Conservation (phyloP, 2,329 filamentous ascomycete genomes). For the Colletotrichum chlorophyti region DNA sequence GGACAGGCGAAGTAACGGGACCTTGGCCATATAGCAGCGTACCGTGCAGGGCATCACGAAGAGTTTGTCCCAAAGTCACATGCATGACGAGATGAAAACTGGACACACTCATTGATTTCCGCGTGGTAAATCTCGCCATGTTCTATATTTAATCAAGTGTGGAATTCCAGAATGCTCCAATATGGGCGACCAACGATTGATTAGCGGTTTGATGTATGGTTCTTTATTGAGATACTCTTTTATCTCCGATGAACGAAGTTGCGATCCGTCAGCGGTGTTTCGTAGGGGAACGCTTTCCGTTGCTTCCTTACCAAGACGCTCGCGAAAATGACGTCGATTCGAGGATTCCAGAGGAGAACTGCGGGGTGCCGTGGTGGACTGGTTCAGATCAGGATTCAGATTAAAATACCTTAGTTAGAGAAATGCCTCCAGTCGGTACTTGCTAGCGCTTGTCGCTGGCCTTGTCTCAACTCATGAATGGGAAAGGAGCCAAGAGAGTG, state of each 20-base stretch:
- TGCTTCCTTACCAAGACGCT: neutral
- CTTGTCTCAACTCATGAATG: constrained; percentile 13
- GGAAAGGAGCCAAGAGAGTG: constrained; percentile 9
- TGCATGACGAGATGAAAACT: constrained; percentile 21
- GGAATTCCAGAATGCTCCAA: no score
- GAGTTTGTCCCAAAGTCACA: constrained; percentile 15
- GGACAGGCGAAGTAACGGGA: neutral
- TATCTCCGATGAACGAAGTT: neutral
- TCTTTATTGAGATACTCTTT: constrained; percentile 9
- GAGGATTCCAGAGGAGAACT: constrained; percentile 14
- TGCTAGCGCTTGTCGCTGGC: neutral
- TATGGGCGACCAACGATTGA: neutral
- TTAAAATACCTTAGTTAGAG: neutral
- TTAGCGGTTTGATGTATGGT: constrained; percentile 8
- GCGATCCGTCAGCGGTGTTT: neutral
- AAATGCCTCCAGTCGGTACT: constrained; percentile 1
- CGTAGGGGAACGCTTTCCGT: neutral
- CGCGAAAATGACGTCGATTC: constrained; percentile 16
- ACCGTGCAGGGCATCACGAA: neutral
- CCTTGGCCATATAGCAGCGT: neutral
- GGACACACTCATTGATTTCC: constrained; percentile 19
- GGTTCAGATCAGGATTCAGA: constrained; percentile 20
- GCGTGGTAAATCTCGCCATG: constrained; percentile 17
- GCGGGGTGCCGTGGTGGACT: constrained; percentile 25
- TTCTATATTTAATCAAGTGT: constrained; percentile 27